Base-by-base conservation (phyloP, 1,284 basidiomycete species). In the Tetrapyrgos nigripes region DNA sequence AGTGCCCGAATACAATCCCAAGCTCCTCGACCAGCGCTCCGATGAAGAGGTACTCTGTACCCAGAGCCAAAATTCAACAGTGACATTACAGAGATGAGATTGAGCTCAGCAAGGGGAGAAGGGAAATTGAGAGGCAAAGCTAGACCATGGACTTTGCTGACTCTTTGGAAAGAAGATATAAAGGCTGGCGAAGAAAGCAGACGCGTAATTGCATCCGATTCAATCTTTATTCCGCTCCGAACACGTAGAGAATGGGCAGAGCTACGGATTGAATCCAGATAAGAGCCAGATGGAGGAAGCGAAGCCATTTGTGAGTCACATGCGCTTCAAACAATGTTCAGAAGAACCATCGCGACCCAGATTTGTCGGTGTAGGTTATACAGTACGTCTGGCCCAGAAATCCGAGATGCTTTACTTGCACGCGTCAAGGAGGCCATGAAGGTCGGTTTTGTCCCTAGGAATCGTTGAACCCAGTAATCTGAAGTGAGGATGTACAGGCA, bases 1-100 rank as follows among this genome's bases (percentile, higher is more conserved):
- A 95, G 81, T 2, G 86, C 87, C 50, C 89, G 83, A 65, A 94
- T 89, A 58, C 84, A 86, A 71, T 94, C 90, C 82, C 88, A 93
- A 62, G 92, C 91, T 24, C 93, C 92, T 35, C 90, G 83, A 14
- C 86, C 84, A 8, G 87, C 87, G 55, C 85, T 83, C 27, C 75
- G 71, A 70, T 92, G 91, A 37, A 95, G 79, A 1, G 88, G 84
- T 5, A 81, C 76, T 27, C 91, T 86, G 70, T 91, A 94, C 29
- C 91, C 91, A 1, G 90, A 92, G 8, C 83, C 90, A 70, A 94
- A 92, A 70, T 94, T 94, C 31, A 95, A 80, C 8, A 94, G 78
- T 1, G 87, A 86, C 37, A 94, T 81, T 4, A 91, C 73, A 31
- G 87, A 85, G 31, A 93, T 74, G 44, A 93, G 76, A 72, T 93